Conservation (phyloP, 73 alveolate species). For the Symbiodinium pilosum region DNA sequence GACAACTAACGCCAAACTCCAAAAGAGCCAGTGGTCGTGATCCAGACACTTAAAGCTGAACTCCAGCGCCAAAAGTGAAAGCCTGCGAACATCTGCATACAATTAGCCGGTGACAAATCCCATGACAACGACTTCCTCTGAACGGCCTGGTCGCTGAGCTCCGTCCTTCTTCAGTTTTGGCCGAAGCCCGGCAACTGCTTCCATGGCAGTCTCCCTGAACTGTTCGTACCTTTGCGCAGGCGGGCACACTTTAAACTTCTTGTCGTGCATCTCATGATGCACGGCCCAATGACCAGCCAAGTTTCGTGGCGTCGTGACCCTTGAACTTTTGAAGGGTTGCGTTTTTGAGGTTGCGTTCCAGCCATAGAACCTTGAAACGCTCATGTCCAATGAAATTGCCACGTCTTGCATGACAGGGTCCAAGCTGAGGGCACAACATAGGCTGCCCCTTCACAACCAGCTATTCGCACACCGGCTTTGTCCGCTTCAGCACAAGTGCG, state of each 20-base stretch:
- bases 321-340: constrained; percentile 76
- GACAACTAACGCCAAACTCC: no score
- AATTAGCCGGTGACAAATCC: no score
- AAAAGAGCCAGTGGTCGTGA: no score
- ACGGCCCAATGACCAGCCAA: not conserved
- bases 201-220: constrained; percentile 50
- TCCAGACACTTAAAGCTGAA: no score
- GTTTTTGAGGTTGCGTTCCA: constrained; percentile 90
- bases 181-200: constrained; percentile 93
- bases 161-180: constrained; percentile 85
- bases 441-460: constrained; percentile 93
- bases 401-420: no score
- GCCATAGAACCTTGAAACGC: constrained; percentile 56
- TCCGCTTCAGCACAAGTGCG: constrained; percentile 88
- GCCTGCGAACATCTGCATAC: no score
- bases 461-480: constrained; percentile 91
- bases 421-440: not conserved
- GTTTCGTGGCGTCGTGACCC: constrained; percentile 61
- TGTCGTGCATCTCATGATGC: not conserved
- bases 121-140: no score
- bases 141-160: constrained; percentile 62
- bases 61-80: no score
- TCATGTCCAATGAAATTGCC: no score
- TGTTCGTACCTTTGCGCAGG: not conserved
- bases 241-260: not conserved